Base-by-base conservation (phyloP, 2,329 filamentous ascomycete genomes). In the Hymenotorrendiella dingleyae region DNA sequence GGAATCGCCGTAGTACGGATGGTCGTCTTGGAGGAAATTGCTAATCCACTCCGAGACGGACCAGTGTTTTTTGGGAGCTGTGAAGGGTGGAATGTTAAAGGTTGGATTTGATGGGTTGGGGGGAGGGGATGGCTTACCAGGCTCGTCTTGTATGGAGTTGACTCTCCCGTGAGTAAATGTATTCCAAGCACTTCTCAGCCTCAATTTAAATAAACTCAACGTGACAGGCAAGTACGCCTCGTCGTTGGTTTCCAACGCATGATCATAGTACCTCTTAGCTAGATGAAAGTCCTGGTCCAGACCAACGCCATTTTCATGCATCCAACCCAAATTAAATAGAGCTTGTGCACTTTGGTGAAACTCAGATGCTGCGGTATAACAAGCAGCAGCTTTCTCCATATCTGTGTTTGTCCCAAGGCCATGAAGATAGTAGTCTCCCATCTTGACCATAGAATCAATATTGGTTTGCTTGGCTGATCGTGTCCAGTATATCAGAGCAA, bases 261-360 rank as follows among this genome's bases (percentile, higher is more conserved):
- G 76, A 57, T 98, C 93, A 60, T 98, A 98, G 65, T 90, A 95
- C 41, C 93, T 75, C 67, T 98, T 98, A 2, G 94, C 93, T 43
- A 98, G 80, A 60, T 98, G 93, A 62, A 94, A 98, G 61, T 98
- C 93, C 62, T 98, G 93, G 42, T 86, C 84, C 16, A 97, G 77
- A 2, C 90, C 88, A 37, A 97, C 74, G 6, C 93, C 93, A 58
- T 97, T 96, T 66, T 98, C 93, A 59, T 98, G 89, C 91, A 98
- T 97, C 93, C 93, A 98, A 4, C 93, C 94, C 11, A 98, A 72
- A 57, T 98, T 97, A 78, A 89, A 98, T 44, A 96, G 79, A 11
- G 94, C 93, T 65, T 98, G 94, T 2, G 91, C 93, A 55, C 88
- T 94, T 59, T 89, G 84, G 54, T 91, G 82, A 46, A 86, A 89